phyloP scores from a whole-genome alignment of 768 basidiomycete genomes.

The Gymnopilus junonius region DNA sequence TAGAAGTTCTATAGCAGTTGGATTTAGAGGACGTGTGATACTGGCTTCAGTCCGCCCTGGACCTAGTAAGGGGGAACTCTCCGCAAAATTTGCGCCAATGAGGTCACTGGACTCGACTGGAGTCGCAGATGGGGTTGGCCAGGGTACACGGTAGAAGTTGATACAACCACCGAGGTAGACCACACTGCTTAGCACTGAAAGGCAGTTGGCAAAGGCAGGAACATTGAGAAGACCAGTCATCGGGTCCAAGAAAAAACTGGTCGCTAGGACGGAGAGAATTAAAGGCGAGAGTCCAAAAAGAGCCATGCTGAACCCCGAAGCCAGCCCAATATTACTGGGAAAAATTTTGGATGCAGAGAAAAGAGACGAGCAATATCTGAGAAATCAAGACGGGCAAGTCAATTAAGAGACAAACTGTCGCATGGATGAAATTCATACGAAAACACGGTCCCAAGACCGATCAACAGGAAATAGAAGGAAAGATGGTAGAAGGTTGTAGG shows the following conservation, averaged over 20 bases:
- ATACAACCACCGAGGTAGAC: slow-evolving; percentile 60
- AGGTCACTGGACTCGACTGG: slow-evolving; percentile 1
- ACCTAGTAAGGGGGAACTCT: slow-evolving; percentile 37
- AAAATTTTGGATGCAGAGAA: slow-evolving; percentile 79
- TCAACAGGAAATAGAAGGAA: slow-evolving; percentile 60
- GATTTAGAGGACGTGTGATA: slow-evolving; percentile 10
- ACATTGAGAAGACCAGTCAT: slow-evolving; percentile 49
- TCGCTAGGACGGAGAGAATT: slow-evolving; percentile 68
- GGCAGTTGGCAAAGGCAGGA: slow-evolving; percentile 54
- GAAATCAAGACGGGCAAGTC: not conserved
- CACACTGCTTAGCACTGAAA: slow-evolving; percentile 56
- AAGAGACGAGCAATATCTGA: slow-evolving; percentile 69
- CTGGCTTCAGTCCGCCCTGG: not conserved
- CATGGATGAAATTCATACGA: slow-evolving; percentile 54
- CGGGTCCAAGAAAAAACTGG: slow-evolving; percentile 57
- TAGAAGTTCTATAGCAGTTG: slow-evolving; percentile 46
- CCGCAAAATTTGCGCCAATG: slow-evolving; percentile 20
- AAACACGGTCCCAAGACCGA: slow-evolving; percentile 71
- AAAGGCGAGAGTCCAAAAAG: slow-evolving; percentile 85
- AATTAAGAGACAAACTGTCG: not conserved
- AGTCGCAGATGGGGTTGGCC: not conserved
- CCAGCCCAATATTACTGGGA: slow-evolving; percentile 64
- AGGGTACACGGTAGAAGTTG: slow-evolving; percentile 33
- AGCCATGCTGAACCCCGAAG: slow-evolving; percentile 69
- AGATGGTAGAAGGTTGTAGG: slow-evolving; percentile 8